Evolutionary conservation across 139 green algal species (phyloP), one percentile per base, ranked within the genome.

Genomic region (Closterium sp.): DNA sequence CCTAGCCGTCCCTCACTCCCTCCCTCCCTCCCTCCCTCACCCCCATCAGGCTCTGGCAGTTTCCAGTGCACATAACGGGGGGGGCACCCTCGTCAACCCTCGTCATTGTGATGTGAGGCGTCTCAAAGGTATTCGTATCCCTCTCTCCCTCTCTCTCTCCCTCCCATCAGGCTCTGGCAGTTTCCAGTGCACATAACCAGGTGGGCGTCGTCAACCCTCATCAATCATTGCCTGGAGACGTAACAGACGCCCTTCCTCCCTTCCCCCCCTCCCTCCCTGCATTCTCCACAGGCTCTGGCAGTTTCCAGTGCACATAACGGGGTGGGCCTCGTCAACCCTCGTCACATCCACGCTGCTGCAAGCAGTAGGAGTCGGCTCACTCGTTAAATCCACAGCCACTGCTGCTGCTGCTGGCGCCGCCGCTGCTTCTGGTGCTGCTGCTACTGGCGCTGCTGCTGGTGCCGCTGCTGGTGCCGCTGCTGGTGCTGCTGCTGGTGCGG

Each of bases 311-410:
- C 93, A 95, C 89, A 31, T 95, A 31, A 94, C 88, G 21, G 93
- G 93, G 17, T 95, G 93, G 93, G 30, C 88, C 1, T 91, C 28
- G 0, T 91, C 86, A 21, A 90, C 87, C 13, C 92, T 94, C 29
- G 92, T 95, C 87, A 95, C 92, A 10, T 94, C 91, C 92, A 94
- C 62, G 28, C 94, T 95, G 13, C 92, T 94, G 70, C 89, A 93
- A 32, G 92, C 92, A 9, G 92, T 95, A 3, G 92, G 92, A 5
- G 73, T 95, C 87, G 91, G 91, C 1, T 89, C 89, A 3, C 62
- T 79, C 19, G 62, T 79, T 79, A 79, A 79, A 79, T 42, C 62
- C 19, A n/a, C 24, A 21, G 31, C 31, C 22, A 45, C 34, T 30
- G 86, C 87, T 9, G 31, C 62, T 45, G 93, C 91, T 2, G 93